Percentiles rank a stretch among this genome's conserved stretches.
Conservation (phyloP, 2,329 filamentous ascomycete species). For the Blastomyces emzantsi region DNA sequence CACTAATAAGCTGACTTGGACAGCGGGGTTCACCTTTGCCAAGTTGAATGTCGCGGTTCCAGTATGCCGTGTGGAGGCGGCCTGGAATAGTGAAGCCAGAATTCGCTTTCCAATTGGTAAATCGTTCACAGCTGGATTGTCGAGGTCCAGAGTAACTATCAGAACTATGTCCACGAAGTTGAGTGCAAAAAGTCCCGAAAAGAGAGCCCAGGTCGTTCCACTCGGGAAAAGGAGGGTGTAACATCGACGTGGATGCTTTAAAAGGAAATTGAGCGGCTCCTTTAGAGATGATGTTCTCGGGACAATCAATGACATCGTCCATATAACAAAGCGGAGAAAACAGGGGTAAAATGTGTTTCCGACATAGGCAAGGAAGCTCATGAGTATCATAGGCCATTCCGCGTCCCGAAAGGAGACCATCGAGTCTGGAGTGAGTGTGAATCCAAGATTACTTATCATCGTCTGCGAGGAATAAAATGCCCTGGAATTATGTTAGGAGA, state of each 20-base stretch:
- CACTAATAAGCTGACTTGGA: conserved; percentile 53
- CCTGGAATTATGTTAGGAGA: conserved; percentile 23
- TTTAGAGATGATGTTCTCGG: conserved; percentile 31
- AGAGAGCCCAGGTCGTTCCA: conserved; percentile 50
- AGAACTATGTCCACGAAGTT: conserved; percentile 50
- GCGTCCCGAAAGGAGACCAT: conserved; percentile 44
- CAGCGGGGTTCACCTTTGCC: conserved; percentile 44
- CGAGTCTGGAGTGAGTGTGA: conserved; percentile 48
- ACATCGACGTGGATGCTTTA: conserved; percentile 54
- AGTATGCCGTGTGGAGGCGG: conserved; percentile 41
- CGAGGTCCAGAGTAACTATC: conserved; percentile 45
- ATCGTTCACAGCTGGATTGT: conserved; percentile 41
- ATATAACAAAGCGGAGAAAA: conserved; percentile 49
- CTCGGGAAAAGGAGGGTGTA: conserved; percentile 55
- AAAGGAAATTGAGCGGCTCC: conserved; percentile 45
- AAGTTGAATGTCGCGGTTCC: conserved; percentile 46
- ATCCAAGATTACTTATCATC: conserved; percentile 46
- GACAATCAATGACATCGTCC: conserved; percentile 43
- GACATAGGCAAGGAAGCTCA: conserved; percentile 33
- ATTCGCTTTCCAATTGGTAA: conserved; percentile 15
- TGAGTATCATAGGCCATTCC: conserved; percentile 31
- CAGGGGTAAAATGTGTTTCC: conserved; percentile 46
- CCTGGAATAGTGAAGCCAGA: conserved; percentile 45
- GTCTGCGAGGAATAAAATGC: conserved; percentile 45
- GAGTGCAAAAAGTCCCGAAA: conserved; percentile 43